Evolutionary conservation across 2,329 filamentous ascomycete genomes (phyloP), one percentile per base, ranked within the genome.

Genomic region (Aspergillus sojae): DNA sequence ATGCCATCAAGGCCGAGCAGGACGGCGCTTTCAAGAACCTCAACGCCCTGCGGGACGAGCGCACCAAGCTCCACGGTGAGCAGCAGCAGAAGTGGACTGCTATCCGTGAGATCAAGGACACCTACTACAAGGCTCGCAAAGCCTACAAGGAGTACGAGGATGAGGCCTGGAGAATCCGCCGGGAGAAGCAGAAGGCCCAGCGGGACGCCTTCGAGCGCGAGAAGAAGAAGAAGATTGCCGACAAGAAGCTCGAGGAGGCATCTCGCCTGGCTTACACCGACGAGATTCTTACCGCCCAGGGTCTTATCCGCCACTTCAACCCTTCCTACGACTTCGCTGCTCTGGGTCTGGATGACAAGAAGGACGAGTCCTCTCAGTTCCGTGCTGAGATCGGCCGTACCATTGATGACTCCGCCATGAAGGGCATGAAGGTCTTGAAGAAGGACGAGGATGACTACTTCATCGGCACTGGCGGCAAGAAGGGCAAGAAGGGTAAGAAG

Each of bases 371-470:
- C 68, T 89, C 89, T 77, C 89, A 91, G 74, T 91, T 96, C 75
- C 88, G 89, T 60, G 93, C 94, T 60, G 85, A 91, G 71, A 88
- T 91, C 59, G 88, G 89, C 75, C 91, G 95, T 74, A 96, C 90
- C 65, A 91, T 98, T 30, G 93, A 97, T 71, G 90, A 89, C 72
- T 85, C 89, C n/a, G 89, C 84, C 61, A 85, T 97, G 74, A 96
- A 96, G 86, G 95, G 95, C 63, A 91, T 89, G 71, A 89, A 88
- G 76, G 84, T 98, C 45, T 81, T 92, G 64, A 90, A 90, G 83
- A 98, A 97, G 88, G 89, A 96, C 73, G 91, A 95, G 55, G 94
- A 97, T 48, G 91, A 93, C 68, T 96, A 96, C 83, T 89, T 95
- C 67, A 84, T 85, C 48, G 88, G 88, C 45, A 82, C 88, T 61